Evolutionary conservation across 2,329 filamentous ascomycete genomes (phyloP), one percentile per base, ranked within the genome.

Genomic region (Colletotrichum sojae): DNA sequence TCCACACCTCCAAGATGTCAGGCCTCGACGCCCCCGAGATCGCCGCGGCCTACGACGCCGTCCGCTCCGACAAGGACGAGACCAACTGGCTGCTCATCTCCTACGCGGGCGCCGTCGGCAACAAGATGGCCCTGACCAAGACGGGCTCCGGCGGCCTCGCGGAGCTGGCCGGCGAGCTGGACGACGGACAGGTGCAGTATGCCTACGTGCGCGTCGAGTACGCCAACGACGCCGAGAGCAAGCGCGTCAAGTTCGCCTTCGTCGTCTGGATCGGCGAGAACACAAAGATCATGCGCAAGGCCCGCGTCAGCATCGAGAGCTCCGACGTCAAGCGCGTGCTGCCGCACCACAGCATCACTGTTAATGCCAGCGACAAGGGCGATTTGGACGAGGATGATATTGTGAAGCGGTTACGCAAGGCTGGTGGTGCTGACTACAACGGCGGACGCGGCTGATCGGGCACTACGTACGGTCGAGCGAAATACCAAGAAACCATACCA

Each of bases 371-470:
- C 69, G 88, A 91, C 73, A 84, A 82, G 78, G 79, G 80, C 31
- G 91, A 93, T 75, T 78, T 93, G 63, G 85, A 88, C 18, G 88
- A 90, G 79, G 81, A 82, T 71, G 89, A 90, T 20, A 85, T 93
- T 59, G 88, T 92, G 16, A 78, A 84, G 69, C 81, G 86, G 75
- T 79, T 92, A 79, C 82, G 90, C 78, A 90, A 88, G 82, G 90
- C 88, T 4, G 91, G 91, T 63, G 91, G 91, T 39, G 90, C 90
- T 16, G 91, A 92, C 79, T 93, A 92, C 84, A 90, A 92, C 75
- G 89, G 90, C 8, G 90, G 88, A 12, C 80, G 89, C 71, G 89
- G 88, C 9, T 89, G 73, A 58, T 25, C 4, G 22, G 4, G 4
- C 22, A n/a, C n/a, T n/a, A n/a, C n/a, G n/a, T n/a, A n/a, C n/a